Base-by-base conservation (phyloP, 2,329 filamentous ascomycete species). In the Gaeumannomyces sp. region DNA sequence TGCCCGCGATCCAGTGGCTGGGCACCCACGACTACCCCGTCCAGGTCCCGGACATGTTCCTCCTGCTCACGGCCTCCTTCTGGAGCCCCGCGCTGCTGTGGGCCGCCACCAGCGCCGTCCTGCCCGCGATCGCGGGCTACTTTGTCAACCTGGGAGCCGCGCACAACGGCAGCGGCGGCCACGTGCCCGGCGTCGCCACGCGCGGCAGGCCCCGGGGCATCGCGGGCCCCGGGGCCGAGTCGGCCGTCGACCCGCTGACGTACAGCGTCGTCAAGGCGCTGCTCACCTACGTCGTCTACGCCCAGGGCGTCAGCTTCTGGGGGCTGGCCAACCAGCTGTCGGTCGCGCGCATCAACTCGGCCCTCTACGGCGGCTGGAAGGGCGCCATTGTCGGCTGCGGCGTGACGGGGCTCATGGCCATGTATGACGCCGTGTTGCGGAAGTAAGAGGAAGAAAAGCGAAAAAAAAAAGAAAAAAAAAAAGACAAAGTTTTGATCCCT, bases 251-350 rank as follows among this genome's bases (percentile, higher is more conserved):
- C 74, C 93, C 93, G 4, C 79, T 98, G 73, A 90, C 89, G 28
- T 99, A 96, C 79, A 96, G 93, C 79, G 88, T 98, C 65, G 86
- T 86, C 71, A 97, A 97, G 80, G 93, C 90, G 0, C 75, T 98
- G 64, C 77, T 93, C 66, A 88, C 91, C 10, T 97, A 90, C 75
- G 83, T 94, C 45, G 88, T 97, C 25, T 97, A 93, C 73, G 85
- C 83, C 13, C 86, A 89, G 73, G 85, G 85, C 45, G 82, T 84
- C 62, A 85, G 83, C 61, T 84, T 89, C 65, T 80, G 84, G 61
- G 89, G 89, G 38, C 79, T 87, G 64, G 80, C 92, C 65, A 81
- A 85, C 65, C 79, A 82, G 33, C 76, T 79, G 22, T 85, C 86
- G 8, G 87, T 92, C 61, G 78, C 78, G 64, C 82, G 84, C 64